phyloP scores from a whole-genome alignment of 306 rosid genomes.

The Lathyrus tuberosus region DNA sequence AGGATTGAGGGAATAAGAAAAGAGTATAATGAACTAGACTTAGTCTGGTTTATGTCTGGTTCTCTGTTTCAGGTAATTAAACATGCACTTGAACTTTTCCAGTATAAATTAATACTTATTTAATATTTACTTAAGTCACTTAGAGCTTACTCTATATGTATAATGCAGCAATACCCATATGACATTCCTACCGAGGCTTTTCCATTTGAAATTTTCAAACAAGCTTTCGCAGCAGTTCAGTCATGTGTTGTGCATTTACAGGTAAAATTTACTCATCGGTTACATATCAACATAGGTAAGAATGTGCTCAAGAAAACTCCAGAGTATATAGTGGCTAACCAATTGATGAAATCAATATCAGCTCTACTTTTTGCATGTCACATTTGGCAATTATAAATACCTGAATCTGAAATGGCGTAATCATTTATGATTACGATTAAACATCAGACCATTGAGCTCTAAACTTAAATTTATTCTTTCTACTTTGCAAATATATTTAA shows the following conservation, averaged over 20 bases:
- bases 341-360: not conserved
- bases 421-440: conserved; percentile 25
- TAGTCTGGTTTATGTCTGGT: conserved; percentile 99
- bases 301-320: conserved; percentile 8
- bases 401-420: conserved; percentile 28
- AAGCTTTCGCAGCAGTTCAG: conserved; percentile 98
- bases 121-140: conserved; percentile 16
- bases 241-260: conserved; percentile 98
- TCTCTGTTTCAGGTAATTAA: conserved; percentile 88
- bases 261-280: conserved; percentile 47
- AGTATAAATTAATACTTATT: conserved; percentile 15
- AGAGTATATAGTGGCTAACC: not conserved
- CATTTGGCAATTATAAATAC: conserved; percentile 1
- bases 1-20: conserved; percentile 90
- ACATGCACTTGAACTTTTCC: conserved; percentile 8
- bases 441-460: conserved; percentile 2
- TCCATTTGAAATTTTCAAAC: conserved; percentile 94
- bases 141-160: conserved; percentile 37
- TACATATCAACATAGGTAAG: not conserved
- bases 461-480: conserved; percentile 12
- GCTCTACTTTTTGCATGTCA: conserved; percentile 5
- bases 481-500: conserved; percentile 26
- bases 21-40: conserved; percentile 96
- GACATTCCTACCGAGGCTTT: conserved; percentile 98
- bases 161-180: conserved; percentile 93